Evolutionary conservation across 441 rosid species (phyloP).

Genomic region (Pelargonium australe): DNA sequence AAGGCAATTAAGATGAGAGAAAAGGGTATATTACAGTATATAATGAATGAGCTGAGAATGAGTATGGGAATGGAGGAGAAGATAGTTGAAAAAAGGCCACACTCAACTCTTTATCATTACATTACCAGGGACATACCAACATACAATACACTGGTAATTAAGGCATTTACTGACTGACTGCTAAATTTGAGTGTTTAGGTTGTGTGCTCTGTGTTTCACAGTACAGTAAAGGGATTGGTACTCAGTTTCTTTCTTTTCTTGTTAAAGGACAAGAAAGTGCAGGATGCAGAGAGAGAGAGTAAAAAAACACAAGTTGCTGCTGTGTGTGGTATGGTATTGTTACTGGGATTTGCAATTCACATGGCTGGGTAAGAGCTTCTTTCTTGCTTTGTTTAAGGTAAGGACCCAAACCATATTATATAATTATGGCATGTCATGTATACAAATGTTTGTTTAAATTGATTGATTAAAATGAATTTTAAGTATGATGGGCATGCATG

Average conservation of each 20-base stretch:
- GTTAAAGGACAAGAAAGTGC: background rate
- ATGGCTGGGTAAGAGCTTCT: background rate
- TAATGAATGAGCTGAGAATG: constrained; percentile 11
- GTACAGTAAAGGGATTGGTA: no score
- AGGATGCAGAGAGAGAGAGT: background rate
- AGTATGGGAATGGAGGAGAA: constrained; percentile 1
- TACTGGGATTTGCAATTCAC: background rate
- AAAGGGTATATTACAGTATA: background rate
- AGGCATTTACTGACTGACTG: background rate
- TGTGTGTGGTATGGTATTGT: background rate
- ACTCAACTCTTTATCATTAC: background rate
- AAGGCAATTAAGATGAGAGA: constrained; percentile 1
- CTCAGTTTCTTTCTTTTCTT: no score
- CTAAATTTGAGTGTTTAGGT: no score
- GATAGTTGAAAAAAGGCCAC: constrained; percentile 26
- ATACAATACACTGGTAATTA: background rate
- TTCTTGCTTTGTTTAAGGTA: background rate
- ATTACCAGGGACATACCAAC: background rate
- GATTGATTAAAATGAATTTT: no score
- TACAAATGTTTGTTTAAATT: no score
- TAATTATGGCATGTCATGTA: no score
- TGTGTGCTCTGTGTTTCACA: no score
- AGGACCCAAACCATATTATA: no score
- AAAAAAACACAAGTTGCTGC: background rate
- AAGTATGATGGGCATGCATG: no score